Evolutionary conservation across 352 stramenopile genomes (phyloP), one percentile per base, ranked within the genome.

Genomic region (Albugo candida): DNA sequence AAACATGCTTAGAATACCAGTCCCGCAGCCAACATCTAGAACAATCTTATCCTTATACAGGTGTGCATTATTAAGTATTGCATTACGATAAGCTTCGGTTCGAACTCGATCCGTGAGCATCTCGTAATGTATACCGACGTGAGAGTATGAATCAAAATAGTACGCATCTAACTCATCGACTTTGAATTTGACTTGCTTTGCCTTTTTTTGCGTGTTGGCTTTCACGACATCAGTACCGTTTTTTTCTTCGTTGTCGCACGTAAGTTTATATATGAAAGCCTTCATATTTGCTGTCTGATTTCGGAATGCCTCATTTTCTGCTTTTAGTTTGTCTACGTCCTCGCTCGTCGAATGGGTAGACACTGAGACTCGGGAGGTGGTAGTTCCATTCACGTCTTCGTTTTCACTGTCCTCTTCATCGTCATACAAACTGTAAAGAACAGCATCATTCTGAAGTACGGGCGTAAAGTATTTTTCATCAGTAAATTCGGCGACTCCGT

Each of bases 51-150:
- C 89, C 60, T 96, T 81, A 60, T 98, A 98, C 36, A 98, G 67
- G 54, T 97, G 76, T 46, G 71, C 83, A 67, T 97, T 98, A 51
- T 97, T 76, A 38, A 97, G 59, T 51, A 99, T 98, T 37, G 91
- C 87, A 62, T 97, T 94, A 78, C 96, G 94, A 62, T 99, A 99
- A 13, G 91, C 93, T 45, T 92, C 78, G 27, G 95, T 98, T 38
- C 95, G 85, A 19, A 98, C 92, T 49, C 93, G 71, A 58, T 99
- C 93, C 55, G 97, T 97, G 20, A 98, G 70, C 94, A 98, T 98
- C 67, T 97, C 93, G 62, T 98, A 89, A 66, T 98, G 93, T 58
- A 98, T 99, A 36, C 89, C 87, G 68, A 97, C 95, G 69, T 98
- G 93, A 40, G 89, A 95, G 64, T 98, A 98, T 45, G 86, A 97